phyloP scores from a whole-genome alignment of 225 moss, liverwort and hornwort genomes.

The Takakia lepidozioides region DNA sequence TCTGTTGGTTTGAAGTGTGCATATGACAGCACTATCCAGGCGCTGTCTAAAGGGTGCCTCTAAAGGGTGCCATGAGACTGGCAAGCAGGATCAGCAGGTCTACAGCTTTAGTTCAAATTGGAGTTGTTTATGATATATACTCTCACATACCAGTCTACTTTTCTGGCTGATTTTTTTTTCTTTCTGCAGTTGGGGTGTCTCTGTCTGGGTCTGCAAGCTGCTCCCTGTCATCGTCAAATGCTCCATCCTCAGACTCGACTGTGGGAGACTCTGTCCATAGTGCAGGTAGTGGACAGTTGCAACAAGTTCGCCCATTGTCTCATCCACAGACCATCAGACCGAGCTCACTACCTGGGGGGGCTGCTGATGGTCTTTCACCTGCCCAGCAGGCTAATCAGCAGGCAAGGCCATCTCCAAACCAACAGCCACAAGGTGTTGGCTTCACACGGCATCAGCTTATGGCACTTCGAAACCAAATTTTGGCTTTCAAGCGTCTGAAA shows the following conservation, averaged over 20 bases:
- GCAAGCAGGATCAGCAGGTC: no score
- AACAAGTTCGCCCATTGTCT: constrained; percentile 29
- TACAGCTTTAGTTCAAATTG: no score
- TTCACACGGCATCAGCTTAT: constrained; percentile 89
- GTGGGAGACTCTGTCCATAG: constrained; percentile 30
- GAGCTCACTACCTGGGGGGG: constrained; percentile 22
- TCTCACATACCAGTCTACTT: no score
- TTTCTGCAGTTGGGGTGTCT: no score
- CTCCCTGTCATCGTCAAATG: constrained; percentile 20
- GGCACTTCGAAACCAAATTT: constrained; percentile 83
- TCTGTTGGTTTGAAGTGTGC: no score
- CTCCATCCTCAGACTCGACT: constrained; percentile 22
- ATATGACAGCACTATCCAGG: no score
- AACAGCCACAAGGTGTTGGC: constrained; percentile 52
- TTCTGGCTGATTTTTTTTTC: no score
- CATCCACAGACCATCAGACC: constrained; percentile 45
- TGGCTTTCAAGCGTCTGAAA: constrained; percentile 93
- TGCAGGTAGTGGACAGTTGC: constrained; percentile 19
- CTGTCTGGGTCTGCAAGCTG: constrained; percentile 27
- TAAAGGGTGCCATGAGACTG: no score
- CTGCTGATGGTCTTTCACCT: constrained; percentile 37
- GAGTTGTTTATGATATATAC: no score
- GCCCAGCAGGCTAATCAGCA: constrained; percentile 46
- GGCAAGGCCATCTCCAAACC: no score
- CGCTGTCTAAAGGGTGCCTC: no score